phyloP scores from a whole-genome alignment of 2,329 filamentous ascomycete genomes.

The Xenoacremonium recifei region DNA sequence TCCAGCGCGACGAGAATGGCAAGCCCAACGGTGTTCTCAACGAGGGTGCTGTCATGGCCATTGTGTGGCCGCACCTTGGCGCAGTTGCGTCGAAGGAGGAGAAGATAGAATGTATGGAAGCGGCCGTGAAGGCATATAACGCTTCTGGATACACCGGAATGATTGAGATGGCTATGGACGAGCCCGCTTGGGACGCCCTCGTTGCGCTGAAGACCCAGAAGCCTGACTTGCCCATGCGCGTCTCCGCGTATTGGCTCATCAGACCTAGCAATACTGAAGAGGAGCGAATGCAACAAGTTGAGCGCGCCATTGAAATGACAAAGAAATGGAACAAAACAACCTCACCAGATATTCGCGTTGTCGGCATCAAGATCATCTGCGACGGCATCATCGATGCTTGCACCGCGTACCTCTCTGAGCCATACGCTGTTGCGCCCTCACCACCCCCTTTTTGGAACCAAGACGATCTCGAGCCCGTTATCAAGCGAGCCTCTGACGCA shows the following conservation, averaged over 20 bases:
- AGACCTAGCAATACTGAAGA: slow-evolving; percentile 43
- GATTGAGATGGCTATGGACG: slow-evolving; percentile 62
- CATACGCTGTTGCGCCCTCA: slow-evolving; percentile 48
- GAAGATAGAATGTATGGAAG: slow-evolving; percentile 45
- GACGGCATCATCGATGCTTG: slow-evolving; percentile 64
- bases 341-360: slow-evolving; percentile 45
- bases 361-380: slow-evolving; percentile 62
- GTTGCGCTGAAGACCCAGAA: slow-evolving; percentile 38
- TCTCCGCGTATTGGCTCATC: slow-evolving; percentile 59
- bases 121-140: slow-evolving; percentile 50
- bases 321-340: slow-evolving; percentile 31
- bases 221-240: slow-evolving; percentile 37
- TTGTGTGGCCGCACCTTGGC: slow-evolving; percentile 56
- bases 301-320: slow-evolving; percentile 46
- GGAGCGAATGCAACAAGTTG: slow-evolving; percentile 44
- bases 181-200: slow-evolving; percentile 52
- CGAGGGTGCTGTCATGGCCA: slow-evolving; percentile 50
- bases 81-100: slow-evolving; percentile 46
- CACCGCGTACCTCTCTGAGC: slow-evolving; percentile 57
- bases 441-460: slow-evolving; percentile 52
- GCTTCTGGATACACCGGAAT: slow-evolving; percentile 53
- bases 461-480: slow-evolving; percentile 51
- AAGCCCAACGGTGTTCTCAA: slow-evolving; percentile 49
- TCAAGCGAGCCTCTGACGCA: slow-evolving; percentile 49
- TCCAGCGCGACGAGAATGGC: slow-evolving; percentile 48